Evolutionary conservation across 805 yeast species (phyloP), one percentile per base, ranked within the genome.

Genomic region (Saturnispora silvae): DNA sequence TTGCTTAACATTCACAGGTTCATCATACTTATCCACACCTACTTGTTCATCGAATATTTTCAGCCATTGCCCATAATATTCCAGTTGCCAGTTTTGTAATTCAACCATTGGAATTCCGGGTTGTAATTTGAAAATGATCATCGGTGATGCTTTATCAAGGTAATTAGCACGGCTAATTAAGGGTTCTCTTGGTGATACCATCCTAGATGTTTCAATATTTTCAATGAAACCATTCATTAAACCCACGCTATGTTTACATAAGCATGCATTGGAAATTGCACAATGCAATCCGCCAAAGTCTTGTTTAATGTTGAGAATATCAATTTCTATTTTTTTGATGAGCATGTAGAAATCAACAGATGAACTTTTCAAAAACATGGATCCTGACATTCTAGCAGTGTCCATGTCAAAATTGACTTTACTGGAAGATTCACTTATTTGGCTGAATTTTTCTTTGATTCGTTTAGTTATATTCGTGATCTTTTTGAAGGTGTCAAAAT

Each of bases 21-120:
- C 34, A 38, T 45, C 33, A 11, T 29, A 28, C 20, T 44, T 38
- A 20, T 35, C 37, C n/a, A 25, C 15, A 5, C 31, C 39, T 27
- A 25, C 20, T 13, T 35, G 34, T 10, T 25, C 28, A 10, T 63
- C 72, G 32, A 77, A 59, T 16, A 69, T 40, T 4, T 59, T 43
- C 14, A 81, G 40, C 81, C 87, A 73, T 18, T 60, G 55, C 0
- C 86, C 73, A 46, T 75, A 69, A 46, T 81, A 81, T 28, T 76
- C 73, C 2, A 79, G 6, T 4, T 59, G 45, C 10, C 72, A 37
- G 40, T 76, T 72, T 25, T 70, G 60, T 17, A 79, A 43, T 31
- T 64, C 60, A 2, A 75, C 45, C 20, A 67, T 70, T 5, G 67
- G 35, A 9, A 60, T 57, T 5, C 57, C 58, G 20, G 54, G 17